Evolutionary conservation across 257 asterid species (phyloP).

Genomic region (Nicotiana paniculata): DNA sequence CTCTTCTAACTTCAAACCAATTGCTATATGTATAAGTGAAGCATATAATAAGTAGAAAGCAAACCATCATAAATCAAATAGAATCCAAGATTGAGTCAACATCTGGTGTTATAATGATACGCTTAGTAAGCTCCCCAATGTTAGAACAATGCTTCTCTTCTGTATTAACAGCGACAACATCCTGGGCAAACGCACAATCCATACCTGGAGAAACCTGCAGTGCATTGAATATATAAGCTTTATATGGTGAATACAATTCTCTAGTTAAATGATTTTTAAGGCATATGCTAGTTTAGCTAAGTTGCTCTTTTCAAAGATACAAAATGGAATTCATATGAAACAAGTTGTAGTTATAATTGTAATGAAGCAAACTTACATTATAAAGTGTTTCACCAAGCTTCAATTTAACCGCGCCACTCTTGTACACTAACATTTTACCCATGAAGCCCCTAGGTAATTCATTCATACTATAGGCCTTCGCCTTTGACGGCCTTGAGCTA

Average conservation of each 20-base stretch:
- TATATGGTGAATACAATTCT: no score
- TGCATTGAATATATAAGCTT: neutral
- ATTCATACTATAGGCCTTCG: conserved; percentile 29
- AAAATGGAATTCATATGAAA: neutral
- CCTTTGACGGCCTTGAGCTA: conserved; percentile 21
- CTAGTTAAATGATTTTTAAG: no score
- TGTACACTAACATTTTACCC: conserved; percentile 77
- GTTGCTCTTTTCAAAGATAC: neutral
- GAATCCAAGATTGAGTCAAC: conserved; percentile 46
- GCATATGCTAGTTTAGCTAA: neutral
- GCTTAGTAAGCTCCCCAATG: conserved; percentile 57
- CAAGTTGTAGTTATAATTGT: neutral
- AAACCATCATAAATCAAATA: conserved; percentile 28
- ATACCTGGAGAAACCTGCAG: conserved; percentile 65
- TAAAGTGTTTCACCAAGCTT: conserved; percentile 75
- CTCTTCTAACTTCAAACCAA: neutral
- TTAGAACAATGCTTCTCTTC: conserved; percentile 43
- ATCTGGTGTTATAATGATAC: conserved; percentile 55
- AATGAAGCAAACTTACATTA: conserved; percentile 47
- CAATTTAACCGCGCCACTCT: conserved; percentile 68
- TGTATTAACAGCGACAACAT: conserved; percentile 44
- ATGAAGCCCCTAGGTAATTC: conserved; percentile 52
- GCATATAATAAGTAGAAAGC: neutral
- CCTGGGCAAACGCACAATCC: conserved; percentile 50
- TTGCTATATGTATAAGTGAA: conserved; percentile 4